Evolutionary conservation across 164 flowering plant species (phyloP).

Genomic region (Vitis riparia): DNA sequence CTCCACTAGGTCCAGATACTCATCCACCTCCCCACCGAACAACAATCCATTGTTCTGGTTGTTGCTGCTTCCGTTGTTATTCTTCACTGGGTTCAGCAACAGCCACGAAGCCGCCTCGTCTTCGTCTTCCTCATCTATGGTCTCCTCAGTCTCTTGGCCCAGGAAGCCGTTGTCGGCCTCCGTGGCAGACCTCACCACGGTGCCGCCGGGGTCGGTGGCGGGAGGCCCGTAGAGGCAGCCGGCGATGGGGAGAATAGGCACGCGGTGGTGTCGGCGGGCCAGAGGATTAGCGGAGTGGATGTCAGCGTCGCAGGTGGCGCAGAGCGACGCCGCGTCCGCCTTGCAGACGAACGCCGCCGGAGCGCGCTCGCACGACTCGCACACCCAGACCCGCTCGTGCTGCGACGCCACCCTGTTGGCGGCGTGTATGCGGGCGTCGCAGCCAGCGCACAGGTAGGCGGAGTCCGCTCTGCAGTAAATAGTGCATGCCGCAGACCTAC

Average conservation of each 20-base stretch:
- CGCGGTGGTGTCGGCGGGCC: constrained; percentile 78
- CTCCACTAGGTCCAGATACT: constrained; percentile 71
- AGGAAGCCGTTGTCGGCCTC: constrained; percentile 21
- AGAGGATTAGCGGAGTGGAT: constrained; percentile 89
- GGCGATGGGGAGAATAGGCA: constrained; percentile 55
- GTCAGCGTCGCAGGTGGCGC: constrained; percentile 68
- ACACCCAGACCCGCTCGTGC: constrained; percentile 71
- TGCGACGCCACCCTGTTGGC: constrained; percentile 45
- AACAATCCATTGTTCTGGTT: constrained; percentile 36
- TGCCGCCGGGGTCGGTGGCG: constrained; percentile 12
- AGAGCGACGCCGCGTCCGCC: constrained; percentile 86
- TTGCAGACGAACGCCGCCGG: constrained; percentile 86
- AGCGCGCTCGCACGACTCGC: constrained; percentile 74
- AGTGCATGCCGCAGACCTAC: constrained; percentile 52
- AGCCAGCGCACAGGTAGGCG: constrained; percentile 65
- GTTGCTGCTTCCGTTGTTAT: constrained; percentile 22
- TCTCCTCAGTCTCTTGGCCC: constrained; percentile 19
- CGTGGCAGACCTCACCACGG: not conserved
- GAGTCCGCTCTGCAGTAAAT: constrained; percentile 71
- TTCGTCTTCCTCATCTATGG: constrained; percentile 53
- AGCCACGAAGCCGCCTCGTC: constrained; percentile 82
- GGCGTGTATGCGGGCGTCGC: constrained; percentile 64
- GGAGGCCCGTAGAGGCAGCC: constrained; percentile 30
- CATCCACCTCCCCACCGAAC: constrained; percentile 61
- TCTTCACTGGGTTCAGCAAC: constrained; percentile 50